These are phyloP conservation scores for Beauveria sp. DNA, from an alignment of 2,329 filamentous ascomycete species.

Conservation along the genomic window DNA sequence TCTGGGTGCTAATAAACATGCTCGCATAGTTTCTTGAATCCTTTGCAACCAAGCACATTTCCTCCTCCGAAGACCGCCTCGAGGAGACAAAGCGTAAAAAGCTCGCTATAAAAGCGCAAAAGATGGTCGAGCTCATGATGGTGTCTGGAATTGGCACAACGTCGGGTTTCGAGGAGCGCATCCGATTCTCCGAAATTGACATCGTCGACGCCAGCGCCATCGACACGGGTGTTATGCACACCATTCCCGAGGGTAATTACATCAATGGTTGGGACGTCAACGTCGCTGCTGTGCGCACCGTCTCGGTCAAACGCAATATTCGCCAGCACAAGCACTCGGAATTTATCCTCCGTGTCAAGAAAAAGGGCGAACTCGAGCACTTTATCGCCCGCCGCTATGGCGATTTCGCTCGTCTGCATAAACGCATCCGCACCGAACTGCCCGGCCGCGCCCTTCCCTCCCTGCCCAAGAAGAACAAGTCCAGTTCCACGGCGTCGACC, in stretches of 20 bases:
- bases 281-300: slow-evolving; percentile 78
- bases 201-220: slow-evolving; percentile 91
- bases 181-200: slow-evolving; percentile 93
- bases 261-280: slow-evolving; percentile 98
- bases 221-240: slow-evolving; percentile 79
- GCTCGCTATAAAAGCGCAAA: slow-evolving; percentile 85
- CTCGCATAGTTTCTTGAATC: slow-evolving; percentile 76
- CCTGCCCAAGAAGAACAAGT: slow-evolving; percentile 87
- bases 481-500: slow-evolving; percentile 57
- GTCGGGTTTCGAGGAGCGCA: slow-evolving; percentile 94
- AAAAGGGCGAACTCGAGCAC: slow-evolving; percentile 64
- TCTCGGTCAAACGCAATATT: slow-evolving; percentile 75
- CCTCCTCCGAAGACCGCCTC: slow-evolving; percentile 88
- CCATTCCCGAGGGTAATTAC: slow-evolving; percentile 81
- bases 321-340: slow-evolving; percentile 89
- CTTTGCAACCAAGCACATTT: slow-evolving; percentile 95
- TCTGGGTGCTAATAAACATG: neutral
- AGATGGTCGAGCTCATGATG: slow-evolving; percentile 98
- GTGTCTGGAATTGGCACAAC: slow-evolving; percentile 93
- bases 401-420: slow-evolving; percentile 76
- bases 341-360: slow-evolving; percentile 82
- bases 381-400: slow-evolving; percentile 83
- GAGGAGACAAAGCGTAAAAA: slow-evolving; percentile 96
- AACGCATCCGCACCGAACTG: slow-evolving; percentile 71
- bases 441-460: slow-evolving; percentile 85